phyloP scores from a whole-genome alignment of 2,329 filamentous ascomycete genomes.

The Aspergillus felis region DNA sequence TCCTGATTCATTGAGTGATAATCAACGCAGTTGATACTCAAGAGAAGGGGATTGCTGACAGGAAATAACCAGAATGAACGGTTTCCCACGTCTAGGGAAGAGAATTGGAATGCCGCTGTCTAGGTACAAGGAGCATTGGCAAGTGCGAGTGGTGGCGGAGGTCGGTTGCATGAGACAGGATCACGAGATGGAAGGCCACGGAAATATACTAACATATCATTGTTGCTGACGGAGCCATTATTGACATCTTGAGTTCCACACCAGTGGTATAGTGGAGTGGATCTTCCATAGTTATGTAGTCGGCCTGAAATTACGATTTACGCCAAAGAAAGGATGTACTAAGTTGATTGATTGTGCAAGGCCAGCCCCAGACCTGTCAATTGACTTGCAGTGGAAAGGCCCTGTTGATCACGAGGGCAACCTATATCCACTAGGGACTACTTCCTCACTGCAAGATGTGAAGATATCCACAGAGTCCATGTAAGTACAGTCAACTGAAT shows the following conservation, averaged over 20 bases:
- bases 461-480: too few relatives aligned
- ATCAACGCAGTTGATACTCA: background rate
- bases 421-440: background rate
- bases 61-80: background rate
- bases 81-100: background rate
- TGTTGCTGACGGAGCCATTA: background rate
- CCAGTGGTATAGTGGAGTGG: background rate
- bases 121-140: background rate
- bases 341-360: background rate
- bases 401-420: conserved; percentile 6
- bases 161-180: background rate
- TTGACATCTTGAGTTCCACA: background rate
- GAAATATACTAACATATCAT: background rate
- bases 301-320: background rate
- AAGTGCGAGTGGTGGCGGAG: background rate
- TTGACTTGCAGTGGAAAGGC: background rate
- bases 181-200: background rate
- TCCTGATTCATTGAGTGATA: too few relatives aligned
- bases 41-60: background rate
- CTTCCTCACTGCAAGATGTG: background rate
- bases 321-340: too few relatives aligned
- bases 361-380: background rate
- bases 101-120: too few relatives aligned
- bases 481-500: background rate
- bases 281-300: background rate